Base-by-base conservation (phyloP, 2,329 filamentous ascomycete genomes). In the Mollisiaceae sp. region DNA sequence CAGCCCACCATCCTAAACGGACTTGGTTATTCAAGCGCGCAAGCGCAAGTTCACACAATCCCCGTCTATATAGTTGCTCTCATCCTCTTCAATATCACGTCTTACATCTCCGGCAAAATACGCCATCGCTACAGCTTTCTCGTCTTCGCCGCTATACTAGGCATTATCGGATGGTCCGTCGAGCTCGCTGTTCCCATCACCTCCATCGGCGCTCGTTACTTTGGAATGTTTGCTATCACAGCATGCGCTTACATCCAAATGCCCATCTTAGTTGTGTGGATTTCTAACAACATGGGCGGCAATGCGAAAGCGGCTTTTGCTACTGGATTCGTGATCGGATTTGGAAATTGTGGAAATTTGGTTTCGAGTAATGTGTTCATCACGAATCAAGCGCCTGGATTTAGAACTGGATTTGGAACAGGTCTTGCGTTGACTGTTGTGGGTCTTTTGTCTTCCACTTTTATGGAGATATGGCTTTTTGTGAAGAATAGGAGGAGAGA, bases 61-160 rank as follows among this genome's bases (percentile, higher is more conserved):
- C 90, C 91, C 0, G 90, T 91, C 0, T 94, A 94, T 71, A 90
- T 86, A 0, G 85, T 82, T 0, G 91, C 90, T 0, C 88, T 89
- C 1, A 71, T 91, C 0, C 69, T 76, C 41, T 73, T 77, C 47
- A 71, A 69, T 52, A 77, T 78, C 43, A 76, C 76, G 0, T 70
- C 76, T 6, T 71, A 75, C 27, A 18, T 75, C 55, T 76, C 77
- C 39, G 74, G 76, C 47, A 70, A 68, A 20, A 58, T 76, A 18
- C 68, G 70, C 22, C 75, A 78, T 60, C 73, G 78, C n/a, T 79
- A 77, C 64, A 64, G 71, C 11, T 79, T 79, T 65, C 72, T 78
- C 24, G 68, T 79, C 15, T 70, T 75, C 5, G 77, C 76, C 39
- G 73, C 75, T 18, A 35, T 72, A 11, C 62, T 78, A 60, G 74